These are phyloP conservation scores for Tetradesmus lagerheimii DNA, from an alignment of 139 green algal species.

Conservation along the genomic window DNA sequence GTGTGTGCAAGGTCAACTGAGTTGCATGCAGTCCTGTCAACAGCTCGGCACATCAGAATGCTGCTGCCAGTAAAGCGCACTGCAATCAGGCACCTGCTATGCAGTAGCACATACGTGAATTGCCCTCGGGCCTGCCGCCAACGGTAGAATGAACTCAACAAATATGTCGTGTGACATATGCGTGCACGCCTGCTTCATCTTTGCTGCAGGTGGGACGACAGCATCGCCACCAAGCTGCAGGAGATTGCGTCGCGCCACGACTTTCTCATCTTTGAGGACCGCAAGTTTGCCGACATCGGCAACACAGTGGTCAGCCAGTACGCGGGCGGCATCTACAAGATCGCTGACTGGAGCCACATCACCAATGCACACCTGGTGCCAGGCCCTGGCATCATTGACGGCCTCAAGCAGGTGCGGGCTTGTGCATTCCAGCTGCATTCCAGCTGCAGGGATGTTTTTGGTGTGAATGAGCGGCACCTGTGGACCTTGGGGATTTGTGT, in stretches of 20 bases:
- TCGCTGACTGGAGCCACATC: slow-evolving; percentile 97
- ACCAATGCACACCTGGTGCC: slow-evolving; percentile 98
- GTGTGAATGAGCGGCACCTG: too few species aligned
- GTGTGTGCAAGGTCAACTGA: too few species aligned
- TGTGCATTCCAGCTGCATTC: background rate
- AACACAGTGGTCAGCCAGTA: slow-evolving; percentile 97
- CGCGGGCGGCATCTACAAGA: slow-evolving; percentile 73
- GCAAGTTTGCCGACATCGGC: slow-evolving; percentile 99
- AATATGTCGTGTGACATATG: background rate
- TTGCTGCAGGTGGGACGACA: slow-evolving; percentile 57
- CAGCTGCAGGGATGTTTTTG: too few species aligned
- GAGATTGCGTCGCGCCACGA: slow-evolving; percentile 93
- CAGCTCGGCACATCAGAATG: too few species aligned
- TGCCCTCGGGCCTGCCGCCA: background rate
- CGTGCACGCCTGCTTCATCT: background rate
- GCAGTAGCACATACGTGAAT: background rate
- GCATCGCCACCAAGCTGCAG: slow-evolving; percentile 58
- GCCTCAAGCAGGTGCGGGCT: slow-evolving; percentile 86
- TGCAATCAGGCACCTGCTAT: background rate
- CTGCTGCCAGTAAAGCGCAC: too few species aligned
- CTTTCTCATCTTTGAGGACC: slow-evolving; percentile 99
- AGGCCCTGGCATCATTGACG: slow-evolving; percentile 97
- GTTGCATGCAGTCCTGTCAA: too few species aligned
- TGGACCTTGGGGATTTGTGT: too few species aligned
- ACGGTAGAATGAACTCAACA: too few species aligned